Conservation (phyloP, 352 stramenopile genomes). For the Globisporangium alternatum region DNA sequence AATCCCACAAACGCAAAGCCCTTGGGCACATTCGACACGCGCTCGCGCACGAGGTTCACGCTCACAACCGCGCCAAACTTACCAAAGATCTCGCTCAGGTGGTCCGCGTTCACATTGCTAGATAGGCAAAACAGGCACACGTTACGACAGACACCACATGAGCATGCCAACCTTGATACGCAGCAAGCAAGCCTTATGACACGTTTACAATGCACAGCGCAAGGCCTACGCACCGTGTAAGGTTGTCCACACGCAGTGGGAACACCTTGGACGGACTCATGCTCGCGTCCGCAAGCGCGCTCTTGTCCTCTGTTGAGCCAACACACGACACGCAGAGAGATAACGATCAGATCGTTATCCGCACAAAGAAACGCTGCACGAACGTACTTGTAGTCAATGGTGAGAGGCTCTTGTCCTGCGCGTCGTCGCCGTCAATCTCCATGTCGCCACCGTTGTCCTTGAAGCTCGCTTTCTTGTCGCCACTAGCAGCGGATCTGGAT, state of each 20-base stretch:
- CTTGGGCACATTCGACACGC: constrained; percentile 25
- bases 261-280: constrained; percentile 26
- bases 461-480: not conserved
- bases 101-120: constrained; percentile 78
- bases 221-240: constrained; percentile 43
- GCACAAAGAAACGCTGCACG: not conserved
- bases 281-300: constrained; percentile 4
- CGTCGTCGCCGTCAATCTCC: not conserved
- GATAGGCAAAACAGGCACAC: not conserved
- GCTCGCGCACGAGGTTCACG: constrained; percentile 46
- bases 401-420: constrained; percentile 1
- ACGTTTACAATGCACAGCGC: not conserved
- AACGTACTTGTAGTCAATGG: constrained; percentile 4
- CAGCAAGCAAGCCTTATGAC: not conserved
- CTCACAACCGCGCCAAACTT: constrained; percentile 72
- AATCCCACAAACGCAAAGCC: constrained; percentile 61
- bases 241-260: constrained; percentile 70
- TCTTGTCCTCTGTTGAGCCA: constrained; percentile 9
- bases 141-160: not conserved
- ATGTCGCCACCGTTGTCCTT: constrained; percentile 1
- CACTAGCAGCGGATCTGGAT: not conserved
- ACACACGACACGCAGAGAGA: not conserved
- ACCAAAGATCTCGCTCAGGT: constrained; percentile 83
- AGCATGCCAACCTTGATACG: not conserved
- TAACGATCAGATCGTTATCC: not conserved